These are phyloP conservation scores for Pleurotus cornucopiae DNA, from an alignment of 768 basidiomycete genomes.

Conservation along the genomic window DNA sequence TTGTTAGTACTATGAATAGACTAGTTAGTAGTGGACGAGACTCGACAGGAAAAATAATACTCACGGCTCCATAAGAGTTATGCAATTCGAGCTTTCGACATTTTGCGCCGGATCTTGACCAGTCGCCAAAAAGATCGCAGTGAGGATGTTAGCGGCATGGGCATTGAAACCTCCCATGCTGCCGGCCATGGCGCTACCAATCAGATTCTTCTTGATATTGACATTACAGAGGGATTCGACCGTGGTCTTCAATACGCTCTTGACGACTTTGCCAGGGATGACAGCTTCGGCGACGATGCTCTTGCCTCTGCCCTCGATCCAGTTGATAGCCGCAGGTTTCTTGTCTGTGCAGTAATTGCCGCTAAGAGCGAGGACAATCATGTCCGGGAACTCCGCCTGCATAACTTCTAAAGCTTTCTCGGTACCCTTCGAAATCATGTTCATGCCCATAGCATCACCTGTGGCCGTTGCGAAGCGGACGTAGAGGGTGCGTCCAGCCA, in stretches of 20 bases:
- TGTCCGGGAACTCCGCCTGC: constrained; percentile 79
- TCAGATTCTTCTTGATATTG: constrained; percentile 95
- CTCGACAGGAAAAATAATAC: constrained; percentile 29
- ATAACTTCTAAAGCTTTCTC: constrained; percentile 88
- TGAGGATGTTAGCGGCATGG: constrained; percentile 95
- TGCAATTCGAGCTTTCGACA: constrained; percentile 97
- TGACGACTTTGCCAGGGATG: constrained; percentile 83
- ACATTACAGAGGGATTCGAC: constrained; percentile 85
- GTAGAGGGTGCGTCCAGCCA: constrained; percentile 92
- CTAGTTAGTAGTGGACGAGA: neutral
- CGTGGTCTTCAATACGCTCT: constrained; percentile 91
- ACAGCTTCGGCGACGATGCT: constrained; percentile 95
- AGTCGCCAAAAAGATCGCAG: constrained; percentile 92
- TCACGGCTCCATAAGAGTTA: constrained; percentile 98
- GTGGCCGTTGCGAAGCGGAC: constrained; percentile 93
- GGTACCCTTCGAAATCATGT: constrained; percentile 99
- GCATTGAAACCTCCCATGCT: constrained; percentile 98
- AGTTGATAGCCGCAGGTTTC: constrained; percentile 99
- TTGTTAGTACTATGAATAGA: constrained; percentile 64
- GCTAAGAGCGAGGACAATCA: constrained; percentile 85
- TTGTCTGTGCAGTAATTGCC: constrained; percentile 99
- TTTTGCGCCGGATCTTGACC: constrained; percentile 99
- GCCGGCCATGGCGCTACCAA: constrained; percentile 98
- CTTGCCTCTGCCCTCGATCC: constrained; percentile 99
- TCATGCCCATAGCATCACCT: constrained; percentile 99